A percentile compares a stretch with the other conserved stretches of the same genome.
phyloP scores from a whole-genome alignment of 2,329 filamentous ascomycete species.

The Fusarium sp. region DNA sequence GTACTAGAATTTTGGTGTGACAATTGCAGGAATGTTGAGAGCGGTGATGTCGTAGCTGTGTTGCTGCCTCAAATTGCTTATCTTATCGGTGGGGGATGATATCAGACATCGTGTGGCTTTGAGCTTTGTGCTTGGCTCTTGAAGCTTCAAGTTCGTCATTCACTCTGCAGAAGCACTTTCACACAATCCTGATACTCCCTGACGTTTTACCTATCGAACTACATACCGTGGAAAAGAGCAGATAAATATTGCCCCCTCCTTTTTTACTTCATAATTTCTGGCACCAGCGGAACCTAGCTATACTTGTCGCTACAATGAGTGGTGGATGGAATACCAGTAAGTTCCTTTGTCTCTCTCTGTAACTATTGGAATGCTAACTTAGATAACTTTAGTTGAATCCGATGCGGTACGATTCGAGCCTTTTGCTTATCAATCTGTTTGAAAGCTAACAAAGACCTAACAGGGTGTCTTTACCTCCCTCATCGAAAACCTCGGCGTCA shows the following conservation, averaged over 20 bases:
- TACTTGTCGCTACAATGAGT: conserved; percentile 63
- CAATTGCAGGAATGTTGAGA: neutral
- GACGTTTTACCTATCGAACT: neutral
- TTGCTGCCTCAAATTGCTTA: conserved; percentile 41
- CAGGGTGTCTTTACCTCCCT: conserved; percentile 97
- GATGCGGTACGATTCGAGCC: conserved; percentile 83
- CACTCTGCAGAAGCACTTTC: neutral
- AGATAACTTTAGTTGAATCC: conserved; percentile 74
- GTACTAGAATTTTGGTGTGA: neutral
- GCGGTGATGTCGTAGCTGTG: conserved; percentile 32
- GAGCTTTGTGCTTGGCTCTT: conserved; percentile 22
- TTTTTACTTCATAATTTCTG: neutral
- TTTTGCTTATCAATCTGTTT: neutral
- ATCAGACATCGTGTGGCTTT: conserved; percentile 39
- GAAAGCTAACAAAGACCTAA: conserved; percentile 5
- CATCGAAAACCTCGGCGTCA: conserved; percentile 89
- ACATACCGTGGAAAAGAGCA: neutral
- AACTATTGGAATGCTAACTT: conserved; percentile 15
- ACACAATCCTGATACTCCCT: neutral
- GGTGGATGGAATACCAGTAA: conserved; percentile 93
- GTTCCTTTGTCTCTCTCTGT: conserved; percentile 41
- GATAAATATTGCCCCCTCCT: neutral
- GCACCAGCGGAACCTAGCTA: neutral
- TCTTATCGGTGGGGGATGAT: conserved; percentile 45
- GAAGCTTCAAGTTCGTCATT: conserved; percentile 27